Conservation (phyloP, 2,329 filamentous ascomycete species). For the Saccharata proteae region DNA sequence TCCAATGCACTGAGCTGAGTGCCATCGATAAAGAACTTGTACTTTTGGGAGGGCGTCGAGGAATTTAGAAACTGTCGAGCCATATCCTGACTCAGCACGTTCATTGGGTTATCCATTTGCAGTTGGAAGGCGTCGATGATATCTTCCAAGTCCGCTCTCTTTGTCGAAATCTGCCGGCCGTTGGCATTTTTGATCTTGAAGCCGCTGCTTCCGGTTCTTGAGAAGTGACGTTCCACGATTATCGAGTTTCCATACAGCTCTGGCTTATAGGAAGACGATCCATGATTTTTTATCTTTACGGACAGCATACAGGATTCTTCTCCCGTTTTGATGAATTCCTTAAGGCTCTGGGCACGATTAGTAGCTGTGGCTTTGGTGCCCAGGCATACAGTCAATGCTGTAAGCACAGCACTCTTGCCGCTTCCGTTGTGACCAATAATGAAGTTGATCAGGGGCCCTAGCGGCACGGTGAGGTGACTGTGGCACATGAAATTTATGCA, state of each 20-base stretch:
- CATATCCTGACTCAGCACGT: conserved; percentile 88
- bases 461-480: conserved; percentile 60
- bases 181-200: conserved; percentile 76
- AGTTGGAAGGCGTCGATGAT: conserved; percentile 88
- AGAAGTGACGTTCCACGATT: conserved; percentile 83
- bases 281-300: conserved; percentile 85
- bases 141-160: conserved; percentile 78
- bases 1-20: conserved; percentile 89
- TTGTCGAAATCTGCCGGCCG: conserved; percentile 63
- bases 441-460: conserved; percentile 96
- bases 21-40: conserved; percentile 91
- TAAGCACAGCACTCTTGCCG: conserved; percentile 91
- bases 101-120: conserved; percentile 94
- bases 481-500: conserved; percentile 98
- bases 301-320: conserved; percentile 1
- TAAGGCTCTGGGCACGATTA: conserved; percentile 81
- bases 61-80: conserved; percentile 85
- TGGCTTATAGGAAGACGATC: conserved; percentile 69
- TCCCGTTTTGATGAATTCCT: conserved; percentile 78
- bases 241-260: conserved; percentile 77
- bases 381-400: conserved; percentile 85
- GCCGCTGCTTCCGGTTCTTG: conserved; percentile 57
- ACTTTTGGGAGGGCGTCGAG: conserved; percentile 73
- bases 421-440: conserved; percentile 96
- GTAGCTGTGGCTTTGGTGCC: conserved; percentile 88